These are phyloP conservation scores for Sherardia arvensis DNA, from an alignment of 257 asterid species.

Conservation along the genomic window DNA sequence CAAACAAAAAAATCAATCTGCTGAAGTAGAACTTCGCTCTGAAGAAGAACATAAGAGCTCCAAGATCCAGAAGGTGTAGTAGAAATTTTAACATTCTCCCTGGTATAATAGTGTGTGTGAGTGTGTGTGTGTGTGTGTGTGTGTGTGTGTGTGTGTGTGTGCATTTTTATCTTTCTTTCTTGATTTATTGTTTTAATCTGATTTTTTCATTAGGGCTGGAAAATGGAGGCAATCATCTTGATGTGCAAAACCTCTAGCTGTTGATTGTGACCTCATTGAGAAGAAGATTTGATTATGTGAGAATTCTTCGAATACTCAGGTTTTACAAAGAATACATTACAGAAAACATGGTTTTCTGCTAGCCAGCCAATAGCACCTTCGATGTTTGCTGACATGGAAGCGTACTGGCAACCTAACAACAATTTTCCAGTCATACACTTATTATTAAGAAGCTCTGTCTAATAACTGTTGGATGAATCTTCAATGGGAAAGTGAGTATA, in stretches of 20 bases:
- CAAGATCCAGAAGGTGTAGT: conserved; percentile 40
- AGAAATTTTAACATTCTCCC: background rate
- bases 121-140: background rate
- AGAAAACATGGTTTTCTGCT: conserved; percentile 36
- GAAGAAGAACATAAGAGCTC: conserved; percentile 17
- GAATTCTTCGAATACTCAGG: conserved; percentile 47
- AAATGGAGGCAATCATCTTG: conserved; percentile 3
- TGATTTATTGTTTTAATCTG: background rate
- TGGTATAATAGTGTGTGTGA: no score
- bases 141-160: no score
- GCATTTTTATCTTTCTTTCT: no score
- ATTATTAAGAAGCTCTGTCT: conserved; percentile 57
- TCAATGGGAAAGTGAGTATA: conserved; percentile 50
- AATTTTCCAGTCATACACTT: conserved; percentile 34
- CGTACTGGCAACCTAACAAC: conserved; percentile 50
- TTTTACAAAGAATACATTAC: conserved; percentile 25
- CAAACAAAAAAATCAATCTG: no score
- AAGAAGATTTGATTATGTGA: conserved; percentile 42
- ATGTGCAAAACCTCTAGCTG: no score
- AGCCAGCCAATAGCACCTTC: conserved; percentile 44
- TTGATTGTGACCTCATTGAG: background rate
- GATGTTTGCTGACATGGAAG: conserved; percentile 42
- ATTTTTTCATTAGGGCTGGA: conserved; percentile 25
- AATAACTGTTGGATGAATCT: conserved; percentile 81
- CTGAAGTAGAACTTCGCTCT: conserved; percentile 11